Conservation (phyloP, 192 early-diverging fungal genomes). For the Podila epigama region DNA sequence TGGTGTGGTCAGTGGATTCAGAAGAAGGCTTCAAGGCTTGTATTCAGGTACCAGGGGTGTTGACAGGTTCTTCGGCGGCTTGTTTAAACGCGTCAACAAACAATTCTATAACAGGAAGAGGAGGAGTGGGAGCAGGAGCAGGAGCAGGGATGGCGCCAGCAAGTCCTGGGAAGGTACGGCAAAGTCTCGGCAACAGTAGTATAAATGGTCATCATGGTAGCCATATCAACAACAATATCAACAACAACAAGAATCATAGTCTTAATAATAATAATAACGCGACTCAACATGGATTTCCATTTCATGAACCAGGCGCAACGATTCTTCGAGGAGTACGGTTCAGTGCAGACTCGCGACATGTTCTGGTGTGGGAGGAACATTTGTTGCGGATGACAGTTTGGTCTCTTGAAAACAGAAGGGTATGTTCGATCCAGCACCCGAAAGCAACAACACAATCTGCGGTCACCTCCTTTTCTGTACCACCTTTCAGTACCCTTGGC, state of each 20-base stretch:
- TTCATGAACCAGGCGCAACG: conserved; percentile 14
- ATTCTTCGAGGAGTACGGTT: conserved; percentile 23
- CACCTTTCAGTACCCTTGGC: conserved; percentile 31
- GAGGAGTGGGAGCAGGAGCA: too few relatives aligned
- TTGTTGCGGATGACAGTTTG: conserved; percentile 31
- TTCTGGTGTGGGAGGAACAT: conserved; percentile 43
- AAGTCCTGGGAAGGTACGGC: too few relatives aligned
- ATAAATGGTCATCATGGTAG: too few relatives aligned
- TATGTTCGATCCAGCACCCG: conserved; percentile 19
- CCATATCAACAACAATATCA: too few relatives aligned
- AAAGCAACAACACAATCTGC: conserved; percentile 23
- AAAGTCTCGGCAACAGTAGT: too few relatives aligned
- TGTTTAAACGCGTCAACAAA: not conserved
- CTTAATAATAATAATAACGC: not conserved
- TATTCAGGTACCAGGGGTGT: conserved; percentile 33
- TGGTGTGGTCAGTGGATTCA: conserved; percentile 65
- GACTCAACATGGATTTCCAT: not conserved
- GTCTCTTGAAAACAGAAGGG: conserved; percentile 27
- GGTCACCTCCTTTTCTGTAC: conserved; percentile 27
- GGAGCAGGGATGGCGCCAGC: too few relatives aligned
- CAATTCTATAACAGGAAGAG: too few relatives aligned
- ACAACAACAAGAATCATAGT: not conserved
- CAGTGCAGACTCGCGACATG: conserved; percentile 46
- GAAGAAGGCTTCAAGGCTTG: conserved; percentile 52
- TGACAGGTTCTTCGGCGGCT: not conserved